Evolutionary conservation across 1,139 yeast genomes (phyloP), one percentile per base, ranked within the genome.

Genomic region (Lodderomyces beijingensis): DNA sequence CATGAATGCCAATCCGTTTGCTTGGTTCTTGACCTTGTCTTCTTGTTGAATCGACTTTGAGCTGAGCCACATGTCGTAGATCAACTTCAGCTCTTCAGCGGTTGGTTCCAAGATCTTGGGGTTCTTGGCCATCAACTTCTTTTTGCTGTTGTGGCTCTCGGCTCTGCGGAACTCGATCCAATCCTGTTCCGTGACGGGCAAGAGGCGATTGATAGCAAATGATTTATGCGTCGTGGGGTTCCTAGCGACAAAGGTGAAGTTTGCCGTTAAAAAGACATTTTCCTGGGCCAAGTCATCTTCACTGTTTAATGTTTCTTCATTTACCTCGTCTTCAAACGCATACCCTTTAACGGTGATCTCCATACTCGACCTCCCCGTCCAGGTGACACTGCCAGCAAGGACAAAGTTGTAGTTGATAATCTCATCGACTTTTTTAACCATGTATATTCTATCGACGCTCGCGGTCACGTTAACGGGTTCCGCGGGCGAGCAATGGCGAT

Each of bases 281-380:
- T 60, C 65, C 11, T 50, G 53, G 10, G 71, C 68, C 36, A 69
- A 57, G 23, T 74, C 71, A 16, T 37, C 40, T 30, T 33, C 36
- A 18, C 23, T 31, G 17, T 21, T 28, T 4, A 30, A 27, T 8
- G 28, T 31, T 12, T 34, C 35, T 24, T 39, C 42, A 16, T 27
- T 32, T 5, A 74, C 41, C 3, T 62, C 59, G 23, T 69, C 74
- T 34, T 75, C 78, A 41, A 79, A 79, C 2, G 93, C 80, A 42
- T 84, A 83, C 2, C 96, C 96, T 51, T 79, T 82, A 46, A 89
- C 93, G 32, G 89, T 75, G 50, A 89, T 88, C 60, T 89, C 96
- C 96, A 89, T 89, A 1, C 96, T 86, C 1, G 95, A 84, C 40
- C 85, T 68, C 35, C 97, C 97, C 0, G 96, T 87, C 88, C 95